Conservation (phyloP, 331 rosid genomes). For the Acacia concinna region DNA sequence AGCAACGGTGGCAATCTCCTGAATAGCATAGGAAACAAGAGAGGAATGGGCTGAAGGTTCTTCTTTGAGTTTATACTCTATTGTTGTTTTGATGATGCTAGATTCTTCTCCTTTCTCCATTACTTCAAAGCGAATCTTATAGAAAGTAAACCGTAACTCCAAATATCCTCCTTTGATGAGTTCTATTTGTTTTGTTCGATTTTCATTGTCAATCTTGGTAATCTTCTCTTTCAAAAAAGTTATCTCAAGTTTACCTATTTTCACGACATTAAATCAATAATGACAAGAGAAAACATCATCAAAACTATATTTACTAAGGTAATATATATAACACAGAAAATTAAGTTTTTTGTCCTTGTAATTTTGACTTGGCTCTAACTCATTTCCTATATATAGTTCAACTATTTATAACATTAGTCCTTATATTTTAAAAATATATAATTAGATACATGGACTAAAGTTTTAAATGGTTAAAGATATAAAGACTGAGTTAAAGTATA, state of each 20-base stretch:
- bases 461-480: too few species aligned
- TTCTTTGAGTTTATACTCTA: conserved; percentile 61
- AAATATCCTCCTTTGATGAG: conserved; percentile 61
- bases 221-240: conserved; percentile 47
- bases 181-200: conserved; percentile 55
- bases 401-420: too few species aligned
- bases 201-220: conserved; percentile 59
- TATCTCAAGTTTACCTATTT: conserved; percentile 24
- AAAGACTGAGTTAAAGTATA: too few species aligned
- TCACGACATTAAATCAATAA: neutral
- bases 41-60: conserved; percentile 43
- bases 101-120: conserved; percentile 41
- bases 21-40: conserved; percentile 32
- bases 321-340: too few species aligned
- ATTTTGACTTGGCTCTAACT: too few species aligned
- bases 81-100: conserved; percentile 43
- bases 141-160: conserved; percentile 53
- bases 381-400: too few species aligned
- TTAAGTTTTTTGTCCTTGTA: too few species aligned
- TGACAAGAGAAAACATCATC: too few species aligned
- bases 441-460: too few species aligned
- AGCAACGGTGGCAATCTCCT: conserved; percentile 22
- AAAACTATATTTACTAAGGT: too few species aligned
- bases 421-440: too few species aligned
- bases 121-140: conserved; percentile 46